Conservation (phyloP, 148 eudicot genomes). For the Cornus suecica region DNA sequence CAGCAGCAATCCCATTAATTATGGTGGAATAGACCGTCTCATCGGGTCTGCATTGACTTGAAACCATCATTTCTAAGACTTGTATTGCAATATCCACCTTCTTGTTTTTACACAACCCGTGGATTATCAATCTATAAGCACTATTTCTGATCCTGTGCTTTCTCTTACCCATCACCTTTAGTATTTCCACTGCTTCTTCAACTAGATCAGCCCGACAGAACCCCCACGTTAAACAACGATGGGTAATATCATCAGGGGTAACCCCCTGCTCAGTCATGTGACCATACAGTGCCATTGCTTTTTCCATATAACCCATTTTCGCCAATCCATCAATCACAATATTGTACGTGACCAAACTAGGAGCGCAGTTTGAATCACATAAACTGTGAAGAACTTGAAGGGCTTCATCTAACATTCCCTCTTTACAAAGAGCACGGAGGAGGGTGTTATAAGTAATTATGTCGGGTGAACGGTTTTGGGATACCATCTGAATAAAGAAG, state of each 20-base stretch:
- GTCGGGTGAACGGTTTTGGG: constrained; percentile 44
- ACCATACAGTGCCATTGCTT: constrained; percentile 56
- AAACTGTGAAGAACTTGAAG: constrained; percentile 50
- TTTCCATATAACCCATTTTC: constrained; percentile 64
- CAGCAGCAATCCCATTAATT: constrained; percentile 45
- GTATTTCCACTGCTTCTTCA: constrained; percentile 58
- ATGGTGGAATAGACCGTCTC: constrained; percentile 34
- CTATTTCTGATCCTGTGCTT: constrained; percentile 40
- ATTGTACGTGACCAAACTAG: constrained; percentile 62
- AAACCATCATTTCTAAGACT: constrained; percentile 55
- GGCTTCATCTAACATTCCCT: constrained; percentile 66
- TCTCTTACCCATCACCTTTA: constrained; percentile 53
- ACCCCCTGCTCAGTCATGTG: constrained; percentile 47
- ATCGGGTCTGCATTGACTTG: constrained; percentile 30
- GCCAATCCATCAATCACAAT: constrained; percentile 78
- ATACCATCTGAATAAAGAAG: constrained; percentile 63
- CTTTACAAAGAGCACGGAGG: constrained; percentile 64
- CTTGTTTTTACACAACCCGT: constrained; percentile 47
- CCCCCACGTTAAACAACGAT: constrained; percentile 71
- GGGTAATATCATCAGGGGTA: constrained; percentile 69
- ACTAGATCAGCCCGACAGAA: constrained; percentile 47
- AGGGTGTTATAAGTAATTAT: constrained; percentile 77
- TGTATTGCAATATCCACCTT: constrained; percentile 60
- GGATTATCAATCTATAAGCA: constrained; percentile 45
- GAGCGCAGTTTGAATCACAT: constrained; percentile 41